A percentile compares a stretch with the other conserved stretches of the same genome.
Evolutionary conservation across 164 flowering plant species (phyloP).

Genomic region (Amborella trichopoda): DNA sequence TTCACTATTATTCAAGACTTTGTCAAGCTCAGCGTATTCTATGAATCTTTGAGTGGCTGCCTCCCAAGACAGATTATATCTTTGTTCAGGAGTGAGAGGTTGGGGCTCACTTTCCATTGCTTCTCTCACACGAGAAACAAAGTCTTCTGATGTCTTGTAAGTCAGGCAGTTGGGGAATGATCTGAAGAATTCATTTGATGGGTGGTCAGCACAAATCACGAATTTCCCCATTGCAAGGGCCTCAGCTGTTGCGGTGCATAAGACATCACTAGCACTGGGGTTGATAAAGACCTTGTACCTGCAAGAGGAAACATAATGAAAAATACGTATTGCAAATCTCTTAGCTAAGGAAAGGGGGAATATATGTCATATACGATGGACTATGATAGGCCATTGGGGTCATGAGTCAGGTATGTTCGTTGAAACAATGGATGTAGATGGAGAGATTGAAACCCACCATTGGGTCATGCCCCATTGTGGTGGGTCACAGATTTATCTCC

Average conservation of each 20-base stretch:
- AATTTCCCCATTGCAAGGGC: slow-evolving; percentile 99
- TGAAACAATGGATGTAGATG: neutral
- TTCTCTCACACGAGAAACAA: slow-evolving; percentile 77
- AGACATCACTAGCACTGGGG: slow-evolving; percentile 74
- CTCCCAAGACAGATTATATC: slow-evolving; percentile 87
- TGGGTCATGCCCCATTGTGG: too few relatives aligned
- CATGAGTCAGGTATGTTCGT: neutral
- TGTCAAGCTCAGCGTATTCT: slow-evolving; percentile 72
- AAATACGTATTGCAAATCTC: too few relatives aligned
- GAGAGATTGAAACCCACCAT: too few relatives aligned
- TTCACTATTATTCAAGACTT: slow-evolving; percentile 26
- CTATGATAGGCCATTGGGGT: neutral
- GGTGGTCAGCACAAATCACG: slow-evolving; percentile 93
- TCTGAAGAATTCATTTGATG: slow-evolving; percentile 91
- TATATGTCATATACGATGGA: neutral
- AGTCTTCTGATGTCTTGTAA: slow-evolving; percentile 83
- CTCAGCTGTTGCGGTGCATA: slow-evolving; percentile 91
- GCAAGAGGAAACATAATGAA: too few relatives aligned
- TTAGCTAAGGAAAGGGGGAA: neutral
- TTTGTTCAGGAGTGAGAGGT: slow-evolving; percentile 81
- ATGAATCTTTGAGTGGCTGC: slow-evolving; percentile 94
- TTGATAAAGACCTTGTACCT: slow-evolving; percentile 98
- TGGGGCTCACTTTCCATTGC: slow-evolving; percentile 48
- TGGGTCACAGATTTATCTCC: too few relatives aligned
- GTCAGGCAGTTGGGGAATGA: slow-evolving; percentile 94